Percentiles rank a stretch among this genome's conserved stretches.
Evolutionary conservation across 345 rosid genomes (phyloP).

Genomic region (Boechera divaricarpa): DNA sequence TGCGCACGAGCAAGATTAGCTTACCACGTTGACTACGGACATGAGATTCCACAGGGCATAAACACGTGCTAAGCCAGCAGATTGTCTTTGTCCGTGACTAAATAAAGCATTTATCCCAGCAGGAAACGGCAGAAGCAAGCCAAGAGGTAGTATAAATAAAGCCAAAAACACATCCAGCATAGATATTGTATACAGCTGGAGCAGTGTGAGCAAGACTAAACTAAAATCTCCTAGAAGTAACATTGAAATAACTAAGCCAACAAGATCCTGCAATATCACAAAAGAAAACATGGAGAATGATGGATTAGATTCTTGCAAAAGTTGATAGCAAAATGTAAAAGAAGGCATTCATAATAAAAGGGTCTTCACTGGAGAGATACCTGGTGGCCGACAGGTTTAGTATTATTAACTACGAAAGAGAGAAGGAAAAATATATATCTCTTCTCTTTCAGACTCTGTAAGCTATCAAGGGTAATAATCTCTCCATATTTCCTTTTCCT

Average conservation of each 20-base stretch:
- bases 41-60: slow-evolving; percentile 89
- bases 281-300: background rate
- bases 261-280: slow-evolving; percentile 78
- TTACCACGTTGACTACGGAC: slow-evolving; percentile 87
- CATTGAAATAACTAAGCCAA: slow-evolving; percentile 94
- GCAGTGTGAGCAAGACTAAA: slow-evolving; percentile 93
- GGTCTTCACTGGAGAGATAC: slow-evolving; percentile 43
- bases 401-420: slow-evolving; percentile 85
- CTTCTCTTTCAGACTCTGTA: slow-evolving; percentile 78
- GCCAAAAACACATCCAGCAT: slow-evolving; percentile 78
- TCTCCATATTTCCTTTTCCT: slow-evolving; percentile 61
- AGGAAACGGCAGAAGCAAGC: slow-evolving; percentile 91
- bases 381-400: slow-evolving; percentile 99
- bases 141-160: slow-evolving; percentile 83
- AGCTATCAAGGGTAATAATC: slow-evolving; percentile 66
- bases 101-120: slow-evolving; percentile 98
- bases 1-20: slow-evolving; percentile 33
- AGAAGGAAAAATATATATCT: slow-evolving; percentile 74
- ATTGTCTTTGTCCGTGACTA: slow-evolving; percentile 94
- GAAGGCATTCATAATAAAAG: slow-evolving; percentile 9
- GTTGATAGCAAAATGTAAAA: background rate
- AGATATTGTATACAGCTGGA: slow-evolving; percentile 91
- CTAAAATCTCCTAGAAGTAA: slow-evolving; percentile 98
- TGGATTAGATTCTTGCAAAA: background rate
- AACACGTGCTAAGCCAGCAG: slow-evolving; percentile 89